These are phyloP conservation scores for Eragrostis curvula DNA, from an alignment of 176 grass and related monocot species.

Conservation along the genomic window DNA sequence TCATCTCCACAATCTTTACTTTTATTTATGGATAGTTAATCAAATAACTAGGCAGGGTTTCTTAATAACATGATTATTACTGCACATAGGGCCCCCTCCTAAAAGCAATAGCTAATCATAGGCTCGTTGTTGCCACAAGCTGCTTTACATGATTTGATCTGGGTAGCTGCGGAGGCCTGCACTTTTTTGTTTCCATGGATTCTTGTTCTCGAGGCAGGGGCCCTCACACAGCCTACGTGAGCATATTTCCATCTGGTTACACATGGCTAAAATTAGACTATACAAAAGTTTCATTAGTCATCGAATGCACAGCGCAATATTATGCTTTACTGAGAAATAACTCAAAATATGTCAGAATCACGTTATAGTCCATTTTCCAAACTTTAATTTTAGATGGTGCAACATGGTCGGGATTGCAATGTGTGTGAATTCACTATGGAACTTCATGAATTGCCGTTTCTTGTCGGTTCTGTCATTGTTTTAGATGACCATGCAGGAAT, in stretches of 20 bases:
- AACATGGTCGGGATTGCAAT: background rate
- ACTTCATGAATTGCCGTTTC: background rate
- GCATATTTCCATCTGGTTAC: background rate
- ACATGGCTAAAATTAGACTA: constrained; percentile 2
- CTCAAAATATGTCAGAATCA: background rate
- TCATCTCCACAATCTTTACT: background rate
- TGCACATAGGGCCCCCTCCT: background rate
- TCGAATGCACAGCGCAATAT: background rate
- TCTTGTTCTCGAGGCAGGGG: background rate
- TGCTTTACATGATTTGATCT: constrained; percentile 5
- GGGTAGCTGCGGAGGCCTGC: background rate
- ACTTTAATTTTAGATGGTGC: background rate
- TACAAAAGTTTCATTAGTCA: background rate
- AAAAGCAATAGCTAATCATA: background rate
- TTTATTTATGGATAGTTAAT: background rate
- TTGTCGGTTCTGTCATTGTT: background rate
- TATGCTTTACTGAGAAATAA: background rate
- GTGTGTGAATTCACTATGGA: background rate
- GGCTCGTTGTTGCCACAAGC: background rate
- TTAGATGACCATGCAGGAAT: background rate
- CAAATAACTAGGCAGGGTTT: background rate
- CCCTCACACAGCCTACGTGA: background rate
- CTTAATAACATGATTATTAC: constrained; percentile 15
- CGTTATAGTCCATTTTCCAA: background rate
- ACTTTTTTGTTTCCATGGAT: constrained; percentile 1